Percentiles rank a stretch among this genome's conserved stretches.
These are phyloP conservation scores for Macrocybe gigantea DNA, from an alignment of 768 basidiomycete species.

Conservation along the genomic window DNA sequence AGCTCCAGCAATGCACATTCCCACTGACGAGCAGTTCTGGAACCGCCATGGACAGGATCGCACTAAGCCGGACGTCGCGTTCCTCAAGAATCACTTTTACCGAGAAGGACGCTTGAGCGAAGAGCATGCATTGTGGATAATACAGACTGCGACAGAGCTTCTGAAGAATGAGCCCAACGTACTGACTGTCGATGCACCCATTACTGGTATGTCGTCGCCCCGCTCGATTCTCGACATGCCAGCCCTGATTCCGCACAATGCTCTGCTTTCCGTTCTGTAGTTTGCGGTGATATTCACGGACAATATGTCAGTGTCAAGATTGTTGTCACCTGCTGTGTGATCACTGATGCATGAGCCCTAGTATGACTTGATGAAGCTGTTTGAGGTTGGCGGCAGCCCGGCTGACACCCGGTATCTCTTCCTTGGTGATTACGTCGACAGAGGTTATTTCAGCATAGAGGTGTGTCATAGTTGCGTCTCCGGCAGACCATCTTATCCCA, in stretches of 20 bases:
- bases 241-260: not conserved
- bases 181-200: conserved; percentile 92
- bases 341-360: conserved; percentile 21
- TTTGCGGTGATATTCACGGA: conserved; percentile 97
- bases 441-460: conserved; percentile 93
- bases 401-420: conserved; percentile 91
- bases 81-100: conserved; percentile 99
- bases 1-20: conserved; percentile 91
- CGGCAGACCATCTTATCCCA: not conserved
- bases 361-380: conserved; percentile 94
- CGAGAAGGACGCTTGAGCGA: conserved; percentile 91
- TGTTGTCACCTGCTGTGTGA: not conserved
- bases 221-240: conserved; percentile 1
- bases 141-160: conserved; percentile 81
- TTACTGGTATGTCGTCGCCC: conserved; percentile 65
- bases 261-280: conserved; percentile 27
- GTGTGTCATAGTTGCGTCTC: conserved; percentile 30
- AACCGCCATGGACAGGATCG: conserved; percentile 65
- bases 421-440: conserved; percentile 89
- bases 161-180: conserved; percentile 85
- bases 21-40: conserved; percentile 94
- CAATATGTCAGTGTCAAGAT: conserved; percentile 77
- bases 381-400: conserved; percentile 92
- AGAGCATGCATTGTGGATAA: conserved; percentile 91
- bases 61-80: conserved; percentile 90